Conservation (phyloP, 176 grass and related monocot genomes). For the Triticum dicoccoides region DNA sequence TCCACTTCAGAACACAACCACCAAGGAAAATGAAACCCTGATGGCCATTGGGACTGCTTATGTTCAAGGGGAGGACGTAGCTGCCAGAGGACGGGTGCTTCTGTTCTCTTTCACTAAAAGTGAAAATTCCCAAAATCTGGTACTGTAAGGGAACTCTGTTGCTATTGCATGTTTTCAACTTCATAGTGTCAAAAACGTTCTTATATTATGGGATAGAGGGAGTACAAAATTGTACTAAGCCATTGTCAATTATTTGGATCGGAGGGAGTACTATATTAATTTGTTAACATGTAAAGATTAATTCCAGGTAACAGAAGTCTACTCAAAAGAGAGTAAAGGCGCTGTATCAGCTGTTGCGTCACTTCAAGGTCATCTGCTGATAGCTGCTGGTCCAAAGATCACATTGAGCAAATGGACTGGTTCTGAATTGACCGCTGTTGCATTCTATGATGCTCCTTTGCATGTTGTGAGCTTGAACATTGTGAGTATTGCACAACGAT, state of each 20-base stretch:
- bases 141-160: constrained; percentile 25
- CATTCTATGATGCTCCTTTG: constrained; percentile 96
- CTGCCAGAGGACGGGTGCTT: constrained; percentile 84
- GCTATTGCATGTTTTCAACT: background rate
- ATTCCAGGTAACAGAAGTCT: constrained; percentile 77
- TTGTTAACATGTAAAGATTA: constrained; percentile 2
- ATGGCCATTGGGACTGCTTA: constrained; percentile 89
- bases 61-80: constrained; percentile 95
- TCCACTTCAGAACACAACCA: constrained; percentile 68
- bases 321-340: constrained; percentile 93
- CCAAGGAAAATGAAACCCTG: constrained; percentile 88
- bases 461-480: constrained; percentile 99
- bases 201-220: no score
- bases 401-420: constrained; percentile 95
- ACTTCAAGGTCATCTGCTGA: constrained; percentile 92
- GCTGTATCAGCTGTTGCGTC: constrained; percentile 92
- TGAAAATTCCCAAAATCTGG: constrained; percentile 85
- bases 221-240: no score
- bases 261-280: background rate
- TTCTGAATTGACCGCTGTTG: constrained; percentile 83
- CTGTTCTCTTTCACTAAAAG: constrained; percentile 72
- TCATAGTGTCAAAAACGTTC: no score
- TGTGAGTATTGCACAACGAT: constrained; percentile 55
- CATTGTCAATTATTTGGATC: no score
- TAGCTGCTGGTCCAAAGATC: constrained; percentile 95